These are phyloP conservation scores for Fraxinus floribunda DNA, from an alignment of 305 asterid genomes.

Conservation along the genomic window DNA sequence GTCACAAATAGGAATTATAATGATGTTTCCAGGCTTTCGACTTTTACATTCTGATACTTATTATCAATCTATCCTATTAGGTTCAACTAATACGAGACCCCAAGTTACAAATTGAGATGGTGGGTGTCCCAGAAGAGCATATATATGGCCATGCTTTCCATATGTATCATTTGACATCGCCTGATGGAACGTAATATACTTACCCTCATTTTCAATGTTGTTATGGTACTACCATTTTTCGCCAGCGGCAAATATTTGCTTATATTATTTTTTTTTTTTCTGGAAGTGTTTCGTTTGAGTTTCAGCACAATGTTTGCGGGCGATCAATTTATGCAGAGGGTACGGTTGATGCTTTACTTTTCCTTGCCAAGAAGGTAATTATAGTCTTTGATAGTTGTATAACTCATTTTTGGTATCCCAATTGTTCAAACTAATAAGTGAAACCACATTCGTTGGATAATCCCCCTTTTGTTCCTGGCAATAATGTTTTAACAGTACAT, in stretches of 20 bases:
- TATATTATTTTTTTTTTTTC: neutral
- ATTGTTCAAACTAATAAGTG: neutral
- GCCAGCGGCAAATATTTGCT: conserved; percentile 14
- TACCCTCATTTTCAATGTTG: neutral
- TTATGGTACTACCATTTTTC: conserved; percentile 1
- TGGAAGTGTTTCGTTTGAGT: conserved; percentile 67
- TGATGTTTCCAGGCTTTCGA: neutral
- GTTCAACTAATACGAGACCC: conserved; percentile 77
- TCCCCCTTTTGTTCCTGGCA: neutral
- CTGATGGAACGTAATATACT: conserved; percentile 72
- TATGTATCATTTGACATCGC: conserved; percentile 79
- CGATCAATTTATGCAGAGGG: conserved; percentile 97
- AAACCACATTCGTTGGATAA: neutral
- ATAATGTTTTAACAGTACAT: neutral
- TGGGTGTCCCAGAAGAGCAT: conserved; percentile 93
- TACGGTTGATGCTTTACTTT: conserved; percentile 82
- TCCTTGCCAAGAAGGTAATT: conserved; percentile 78
- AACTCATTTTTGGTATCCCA: neutral
- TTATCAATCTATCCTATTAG: conserved; percentile 36
- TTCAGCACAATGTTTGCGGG: conserved; percentile 95
- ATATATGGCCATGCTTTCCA: conserved; percentile 91
- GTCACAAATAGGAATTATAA: neutral
- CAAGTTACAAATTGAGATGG: conserved; percentile 69
- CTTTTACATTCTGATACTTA: neutral
- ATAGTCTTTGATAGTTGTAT: neutral